These are phyloP conservation scores for Fusarium sp. DNA, from an alignment of 2,329 filamentous ascomycete species.

Conservation along the genomic window DNA sequence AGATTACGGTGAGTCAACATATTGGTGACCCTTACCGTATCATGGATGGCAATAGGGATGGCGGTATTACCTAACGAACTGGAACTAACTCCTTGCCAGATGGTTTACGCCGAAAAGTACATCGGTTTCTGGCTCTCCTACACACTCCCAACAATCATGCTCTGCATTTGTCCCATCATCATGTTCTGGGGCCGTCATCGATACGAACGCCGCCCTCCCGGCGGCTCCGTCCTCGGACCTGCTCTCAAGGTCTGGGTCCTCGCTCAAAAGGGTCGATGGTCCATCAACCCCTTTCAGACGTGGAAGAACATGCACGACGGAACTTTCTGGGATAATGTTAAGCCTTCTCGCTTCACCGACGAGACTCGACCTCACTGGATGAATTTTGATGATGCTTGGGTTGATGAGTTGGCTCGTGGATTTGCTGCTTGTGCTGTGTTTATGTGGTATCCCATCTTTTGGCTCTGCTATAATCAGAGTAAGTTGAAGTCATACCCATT, in stretches of 20 bases:
- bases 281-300: conserved; percentile 67
- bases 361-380: conserved; percentile 70
- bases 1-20: conserved; percentile 57
- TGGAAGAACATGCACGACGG: conserved; percentile 64
- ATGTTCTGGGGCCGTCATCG: conserved; percentile 64
- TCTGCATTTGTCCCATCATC: conserved; percentile 68
- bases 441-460: conserved; percentile 70
- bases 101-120: conserved; percentile 77
- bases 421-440: conserved; percentile 74
- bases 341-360: conserved; percentile 68
- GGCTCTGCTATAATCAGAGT: conserved; percentile 59
- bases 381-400: conserved; percentile 81
- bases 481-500: conserved; percentile 15
- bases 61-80: neutral
- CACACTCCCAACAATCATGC: conserved; percentile 70
- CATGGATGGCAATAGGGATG: neutral
- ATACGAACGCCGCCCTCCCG: conserved; percentile 66
- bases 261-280: conserved; percentile 74
- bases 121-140: conserved; percentile 78
- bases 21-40: neutral
- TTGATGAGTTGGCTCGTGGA: conserved; percentile 75
- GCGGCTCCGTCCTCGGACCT: conserved; percentile 73
- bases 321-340: conserved; percentile 71
- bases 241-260: conserved; percentile 66
- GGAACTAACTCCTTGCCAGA: conserved; percentile 8